Base-by-base conservation (phyloP, 1,284 basidiomycete species). In the Ceratobasidium sp. region DNA sequence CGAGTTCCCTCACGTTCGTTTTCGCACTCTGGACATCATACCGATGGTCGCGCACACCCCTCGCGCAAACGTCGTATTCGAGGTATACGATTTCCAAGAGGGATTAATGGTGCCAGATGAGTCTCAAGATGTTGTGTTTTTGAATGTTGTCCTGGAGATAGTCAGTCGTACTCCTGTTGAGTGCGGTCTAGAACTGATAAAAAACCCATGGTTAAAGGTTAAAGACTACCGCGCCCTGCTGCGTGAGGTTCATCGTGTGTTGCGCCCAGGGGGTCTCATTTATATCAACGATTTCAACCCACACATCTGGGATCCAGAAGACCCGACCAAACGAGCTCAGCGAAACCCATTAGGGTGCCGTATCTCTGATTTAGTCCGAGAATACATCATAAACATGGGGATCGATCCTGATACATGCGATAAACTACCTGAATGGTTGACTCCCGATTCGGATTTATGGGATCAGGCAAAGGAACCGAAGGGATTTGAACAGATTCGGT, bases 191-290 rank as follows among this genome's bases (percentile, higher is more conserved):
- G n/a, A n/a, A n/a, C n/a, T n/a, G n/a, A n/a, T n/a, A n/a, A n/a
- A n/a, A n/a, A 53, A n/a, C 18, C 6, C 18, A n/a, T 18, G 15
- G 9, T 42, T n/a, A 18, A 28, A 70, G 68, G 68, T 70, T 3
- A 70, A 70, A 40, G 28, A 70, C 28, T 70, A 55, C 46, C 51
- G 20, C 18, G 68, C 28, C 18, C 23, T 70, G 49, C 51, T 70
- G 3, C 68, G 42, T 56, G 68, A 70, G 33, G 46, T 40, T 40
- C 68, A 70, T 42, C 68, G 68, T 4, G 68, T 70, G n/a, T 51
- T 70, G 39, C 68, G 68, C 5, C 68, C 68, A 44, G 68, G 68
- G 3, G 68, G 68, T 13, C 68, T 70, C 28, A 56, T 70, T 10
- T 28, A 70, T 18, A 53, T 40, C 10, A 6, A 7, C 3, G 51